Conservation (phyloP, 768 basidiomycete genomes). For the Chiua virens region DNA sequence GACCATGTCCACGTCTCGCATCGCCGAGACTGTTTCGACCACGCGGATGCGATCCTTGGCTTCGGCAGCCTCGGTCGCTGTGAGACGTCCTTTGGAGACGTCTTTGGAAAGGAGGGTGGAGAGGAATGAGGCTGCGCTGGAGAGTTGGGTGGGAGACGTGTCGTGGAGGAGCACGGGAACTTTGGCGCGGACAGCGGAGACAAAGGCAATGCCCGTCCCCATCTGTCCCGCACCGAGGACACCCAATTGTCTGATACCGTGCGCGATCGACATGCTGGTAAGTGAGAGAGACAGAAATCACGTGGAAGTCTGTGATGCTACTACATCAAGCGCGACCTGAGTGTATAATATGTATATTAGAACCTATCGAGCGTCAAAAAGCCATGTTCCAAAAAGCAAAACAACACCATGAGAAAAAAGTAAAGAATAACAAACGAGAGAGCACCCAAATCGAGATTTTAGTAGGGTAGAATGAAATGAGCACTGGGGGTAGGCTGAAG, state of each 20-base stretch:
- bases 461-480: slow-evolving; percentile 11
- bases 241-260: slow-evolving; percentile 74
- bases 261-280: slow-evolving; percentile 45
- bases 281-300: slow-evolving; percentile 7
- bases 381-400: slow-evolving; percentile 20
- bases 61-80: slow-evolving; percentile 67
- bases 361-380: slow-evolving; percentile 16
- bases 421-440: slow-evolving; percentile 18
- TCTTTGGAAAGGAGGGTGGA: slow-evolving; percentile 89
- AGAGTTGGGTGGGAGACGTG: slow-evolving; percentile 69
- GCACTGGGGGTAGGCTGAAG: slow-evolving; percentile 23
- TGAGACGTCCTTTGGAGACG: slow-evolving; percentile 77
- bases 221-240: slow-evolving; percentile 85
- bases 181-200: slow-evolving; percentile 81
- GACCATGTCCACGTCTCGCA: slow-evolving; percentile 87
- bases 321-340: slow-evolving; percentile 7
- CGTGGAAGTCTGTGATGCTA: slow-evolving; percentile 1
- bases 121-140: slow-evolving; percentile 68
- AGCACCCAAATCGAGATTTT: slow-evolving; percentile 20
- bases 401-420: slow-evolving; percentile 5
- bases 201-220: slow-evolving; percentile 91
- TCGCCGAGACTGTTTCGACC: slow-evolving; percentile 56
- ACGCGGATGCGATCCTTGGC: slow-evolving; percentile 65
- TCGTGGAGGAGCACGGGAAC: slow-evolving; percentile 88
- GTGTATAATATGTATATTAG: slow-evolving; percentile 1